These are phyloP conservation scores for Penstemon eatonii DNA, from an alignment of 257 asterid genomes.

Conservation along the genomic window DNA sequence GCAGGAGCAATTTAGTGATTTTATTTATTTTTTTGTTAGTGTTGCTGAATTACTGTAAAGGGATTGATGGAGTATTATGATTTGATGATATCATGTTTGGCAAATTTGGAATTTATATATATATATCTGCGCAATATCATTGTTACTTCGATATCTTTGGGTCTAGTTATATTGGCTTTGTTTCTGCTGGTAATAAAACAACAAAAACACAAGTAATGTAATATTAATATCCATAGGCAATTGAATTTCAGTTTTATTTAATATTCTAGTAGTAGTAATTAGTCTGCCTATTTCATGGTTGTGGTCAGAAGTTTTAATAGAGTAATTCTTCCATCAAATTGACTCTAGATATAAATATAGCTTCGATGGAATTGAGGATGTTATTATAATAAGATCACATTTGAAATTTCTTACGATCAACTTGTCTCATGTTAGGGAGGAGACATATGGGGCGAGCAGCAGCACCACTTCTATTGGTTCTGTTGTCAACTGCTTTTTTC, in stretches of 20 bases:
- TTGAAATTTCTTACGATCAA: no score
- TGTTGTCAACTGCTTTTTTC: slow-evolving; percentile 39
- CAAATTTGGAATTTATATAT: neutral
- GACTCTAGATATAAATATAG: neutral
- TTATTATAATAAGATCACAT: no score
- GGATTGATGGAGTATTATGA: slow-evolving; percentile 15
- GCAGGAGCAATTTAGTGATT: neutral
- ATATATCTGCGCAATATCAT: no score
- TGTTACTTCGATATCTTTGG: no score
- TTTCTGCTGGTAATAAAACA: neutral
- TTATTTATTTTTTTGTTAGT: neutral
- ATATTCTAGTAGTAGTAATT: neutral
- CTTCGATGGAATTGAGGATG: neutral
- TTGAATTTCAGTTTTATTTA: slow-evolving; percentile 3
- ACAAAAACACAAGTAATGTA: neutral
- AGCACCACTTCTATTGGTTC: slow-evolving; percentile 28
- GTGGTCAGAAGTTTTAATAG: no score
- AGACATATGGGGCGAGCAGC: slow-evolving; percentile 40
- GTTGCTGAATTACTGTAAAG: slow-evolving; percentile 4
- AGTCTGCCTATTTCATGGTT: no score
- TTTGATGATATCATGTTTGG: neutral
- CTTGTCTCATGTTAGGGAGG: slow-evolving; percentile 15
- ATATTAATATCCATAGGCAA: slow-evolving; percentile 8
- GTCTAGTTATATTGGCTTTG: neutral
- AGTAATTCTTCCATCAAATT: slow-evolving; percentile 12